These are phyloP conservation scores for Dothiorella sarmentorum DNA, from an alignment of 2,329 filamentous ascomycete genomes.

Conservation along the genomic window DNA sequence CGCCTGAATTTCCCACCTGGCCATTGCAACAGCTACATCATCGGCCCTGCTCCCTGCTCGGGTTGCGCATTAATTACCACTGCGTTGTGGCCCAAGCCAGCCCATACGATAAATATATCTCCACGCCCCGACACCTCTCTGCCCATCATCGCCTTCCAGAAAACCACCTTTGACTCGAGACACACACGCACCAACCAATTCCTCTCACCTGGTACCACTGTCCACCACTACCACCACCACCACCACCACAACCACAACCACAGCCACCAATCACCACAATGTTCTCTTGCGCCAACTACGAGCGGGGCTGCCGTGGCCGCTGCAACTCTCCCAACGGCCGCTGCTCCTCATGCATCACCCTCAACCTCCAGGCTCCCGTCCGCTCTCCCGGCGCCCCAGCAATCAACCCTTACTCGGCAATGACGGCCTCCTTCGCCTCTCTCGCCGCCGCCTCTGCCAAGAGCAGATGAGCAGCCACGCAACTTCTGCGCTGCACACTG, in stretches of 20 bases:
- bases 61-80: conserved; percentile 14
- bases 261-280: conserved; percentile 27
- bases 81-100: neutral
- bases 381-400: conserved; percentile 30
- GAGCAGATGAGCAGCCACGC: conserved; percentile 10
- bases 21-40: conserved; percentile 12
- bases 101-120: conserved; percentile 7
- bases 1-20: conserved; percentile 14
- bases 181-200: neutral
- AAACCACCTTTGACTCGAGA: conserved; percentile 1
- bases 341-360: conserved; percentile 38
- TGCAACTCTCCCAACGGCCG: conserved; percentile 37
- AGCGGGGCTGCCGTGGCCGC: conserved; percentile 42
- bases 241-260: neutral
- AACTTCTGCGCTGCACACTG: neutral
- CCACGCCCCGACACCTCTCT: neutral
- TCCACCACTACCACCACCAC: neutral
- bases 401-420: conserved; percentile 32
- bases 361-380: conserved; percentile 34
- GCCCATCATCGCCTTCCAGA: conserved; percentile 6
- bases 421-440: conserved; percentile 41
- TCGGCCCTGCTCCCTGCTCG: conserved; percentile 11
- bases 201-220: neutral
- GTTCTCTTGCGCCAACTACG: conserved; percentile 46
- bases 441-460: conserved; percentile 26